These are phyloP conservation scores for Candida patagonica DNA, from an alignment of 805 yeast species.

Conservation along the genomic window DNA sequence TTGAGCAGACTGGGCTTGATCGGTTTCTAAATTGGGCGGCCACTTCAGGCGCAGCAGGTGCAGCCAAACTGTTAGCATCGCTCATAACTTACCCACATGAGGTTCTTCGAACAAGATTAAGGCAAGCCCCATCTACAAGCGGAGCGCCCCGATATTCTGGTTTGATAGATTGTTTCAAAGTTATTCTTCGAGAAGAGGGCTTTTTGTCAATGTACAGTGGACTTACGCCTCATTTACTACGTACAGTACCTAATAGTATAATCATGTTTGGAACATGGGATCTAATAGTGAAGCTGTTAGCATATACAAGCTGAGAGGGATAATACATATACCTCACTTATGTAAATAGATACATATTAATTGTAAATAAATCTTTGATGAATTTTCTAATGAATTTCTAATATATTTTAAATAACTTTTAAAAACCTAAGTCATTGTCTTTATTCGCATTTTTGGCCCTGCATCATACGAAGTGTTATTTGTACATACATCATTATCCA, in stretches of 20 bases:
- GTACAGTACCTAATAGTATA: conserved; percentile 96
- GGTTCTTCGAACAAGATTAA: conserved; percentile 86
- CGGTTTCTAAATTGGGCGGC: conserved; percentile 84
- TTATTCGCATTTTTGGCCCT: too few species aligned
- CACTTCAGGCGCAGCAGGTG: conserved; percentile 94
- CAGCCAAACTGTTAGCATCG: conserved; percentile 90
- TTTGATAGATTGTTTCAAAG: conserved; percentile 71
- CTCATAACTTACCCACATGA: conserved; percentile 94
- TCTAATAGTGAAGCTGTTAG: conserved; percentile 34
- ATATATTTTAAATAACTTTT: too few species aligned
- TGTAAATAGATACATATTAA: too few species aligned
- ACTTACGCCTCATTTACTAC: conserved; percentile 86
- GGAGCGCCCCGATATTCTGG: conserved; percentile 88
- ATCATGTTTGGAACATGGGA: conserved; percentile 99
- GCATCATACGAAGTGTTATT: too few species aligned
- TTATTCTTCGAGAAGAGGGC: conserved; percentile 89
- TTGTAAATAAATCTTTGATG: too few species aligned
- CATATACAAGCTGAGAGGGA: too few species aligned
- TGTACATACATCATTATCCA: too few species aligned
- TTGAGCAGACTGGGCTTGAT: conserved; percentile 40
- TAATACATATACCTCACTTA: too few species aligned
- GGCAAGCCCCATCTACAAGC: conserved; percentile 83
- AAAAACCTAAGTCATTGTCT: too few species aligned
- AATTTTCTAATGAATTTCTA: too few species aligned
- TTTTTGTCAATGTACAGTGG: conserved; percentile 93